Conservation (phyloP, 352 stramenopile genomes). For the Achlya hypogyna region DNA sequence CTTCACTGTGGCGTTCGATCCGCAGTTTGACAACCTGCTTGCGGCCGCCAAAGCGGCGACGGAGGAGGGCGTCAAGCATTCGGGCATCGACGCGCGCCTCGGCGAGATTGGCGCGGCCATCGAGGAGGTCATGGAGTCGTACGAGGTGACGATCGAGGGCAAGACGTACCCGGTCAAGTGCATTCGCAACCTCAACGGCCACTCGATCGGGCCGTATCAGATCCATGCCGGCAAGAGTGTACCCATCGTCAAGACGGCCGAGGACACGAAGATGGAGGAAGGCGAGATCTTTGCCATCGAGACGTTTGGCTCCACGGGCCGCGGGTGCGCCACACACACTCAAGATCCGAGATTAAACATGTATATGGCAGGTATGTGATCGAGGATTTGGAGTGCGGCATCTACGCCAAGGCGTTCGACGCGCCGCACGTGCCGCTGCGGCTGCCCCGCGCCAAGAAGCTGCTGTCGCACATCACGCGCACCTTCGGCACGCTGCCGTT, state of each 20-base stretch:
- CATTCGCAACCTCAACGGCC: constrained; percentile 97
- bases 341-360: constrained; percentile 1
- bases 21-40: constrained; percentile 88
- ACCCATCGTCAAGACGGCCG: constrained; percentile 90
- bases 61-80: constrained; percentile 83
- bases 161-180: constrained; percentile 93
- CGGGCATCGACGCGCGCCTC: constrained; percentile 93
- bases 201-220: constrained; percentile 96
- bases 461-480: constrained; percentile 96
- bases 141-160: constrained; percentile 95
- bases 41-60: constrained; percentile 91
- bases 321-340: constrained; percentile 39
- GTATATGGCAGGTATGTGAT: constrained; percentile 60
- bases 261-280: constrained; percentile 96
- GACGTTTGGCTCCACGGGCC: constrained; percentile 89
- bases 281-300: constrained; percentile 97
- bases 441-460: constrained; percentile 86
- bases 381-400: constrained; percentile 93
- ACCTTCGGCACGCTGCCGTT: constrained; percentile 99
- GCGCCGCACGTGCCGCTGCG: constrained; percentile 91
- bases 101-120: constrained; percentile 93
- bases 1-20: constrained; percentile 95
- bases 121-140: constrained; percentile 97
- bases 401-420: constrained; percentile 97
- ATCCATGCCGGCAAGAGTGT: constrained; percentile 96